Percentiles rank a stretch among this genome's conserved stretches.
phyloP scores from a whole-genome alignment of 495 filamentous ascomycete genomes.

The Arthonia radiata region DNA sequence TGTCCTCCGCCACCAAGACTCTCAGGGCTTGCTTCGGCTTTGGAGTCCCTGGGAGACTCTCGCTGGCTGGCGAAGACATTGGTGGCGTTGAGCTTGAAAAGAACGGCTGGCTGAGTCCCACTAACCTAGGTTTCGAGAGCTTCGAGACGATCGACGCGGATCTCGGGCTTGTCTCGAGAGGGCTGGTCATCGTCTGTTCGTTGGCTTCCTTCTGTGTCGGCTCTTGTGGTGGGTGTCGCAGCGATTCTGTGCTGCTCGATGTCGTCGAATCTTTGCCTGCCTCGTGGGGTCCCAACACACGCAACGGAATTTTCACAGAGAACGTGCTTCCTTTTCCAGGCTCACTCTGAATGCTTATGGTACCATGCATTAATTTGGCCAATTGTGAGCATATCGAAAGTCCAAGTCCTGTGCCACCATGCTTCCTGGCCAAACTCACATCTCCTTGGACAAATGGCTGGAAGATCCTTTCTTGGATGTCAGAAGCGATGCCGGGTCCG shows the following conservation, averaged over 20 bases:
- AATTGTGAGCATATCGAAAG: conserved; percentile 75
- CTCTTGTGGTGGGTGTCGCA: too few relatives aligned
- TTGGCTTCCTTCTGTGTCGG: neutral
- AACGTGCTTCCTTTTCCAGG: conserved; percentile 58
- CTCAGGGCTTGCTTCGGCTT: conserved; percentile 34
- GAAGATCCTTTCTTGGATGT: conserved; percentile 59
- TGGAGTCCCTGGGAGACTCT: conserved; percentile 18
- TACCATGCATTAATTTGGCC: conserved; percentile 58
- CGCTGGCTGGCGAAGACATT: conserved; percentile 26
- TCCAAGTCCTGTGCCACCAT: conserved; percentile 75
- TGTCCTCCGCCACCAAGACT: conserved; percentile 86
- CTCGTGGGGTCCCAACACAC: conserved; percentile 7
- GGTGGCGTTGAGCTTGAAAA: conserved; percentile 35
- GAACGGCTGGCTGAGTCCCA: conserved; percentile 68
- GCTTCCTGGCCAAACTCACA: conserved; percentile 66
- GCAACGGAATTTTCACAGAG: conserved; percentile 62
- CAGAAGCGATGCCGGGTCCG: conserved; percentile 64
- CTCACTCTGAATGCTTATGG: conserved; percentile 44
- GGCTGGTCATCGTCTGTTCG: neutral
- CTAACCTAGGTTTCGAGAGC: conserved; percentile 50
- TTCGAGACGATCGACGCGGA: conserved; percentile 15
- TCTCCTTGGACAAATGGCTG: conserved; percentile 91
- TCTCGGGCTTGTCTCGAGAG: conserved; percentile 4
- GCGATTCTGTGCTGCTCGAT: neutral
- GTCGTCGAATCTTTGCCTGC: neutral